A percentile compares a stretch with the other conserved stretches of the same genome.
phyloP scores from a whole-genome alignment of 116 monocot genomes.

The Thalassia testudinum region DNA sequence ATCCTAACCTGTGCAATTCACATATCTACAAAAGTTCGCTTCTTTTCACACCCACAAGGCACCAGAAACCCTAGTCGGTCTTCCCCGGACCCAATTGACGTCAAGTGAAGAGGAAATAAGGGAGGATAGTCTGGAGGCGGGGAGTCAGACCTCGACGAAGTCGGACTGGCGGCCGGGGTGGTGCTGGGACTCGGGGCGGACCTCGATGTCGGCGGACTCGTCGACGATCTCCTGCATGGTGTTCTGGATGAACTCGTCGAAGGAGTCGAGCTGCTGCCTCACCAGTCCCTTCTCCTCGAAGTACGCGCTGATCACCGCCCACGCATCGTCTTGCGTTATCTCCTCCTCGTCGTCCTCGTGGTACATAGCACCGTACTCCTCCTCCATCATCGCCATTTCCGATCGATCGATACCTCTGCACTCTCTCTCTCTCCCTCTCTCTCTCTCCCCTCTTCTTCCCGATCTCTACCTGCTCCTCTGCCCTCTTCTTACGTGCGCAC shows the following conservation, averaged over 20 bases:
- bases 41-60: too few species aligned
- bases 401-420: too few species aligned
- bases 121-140: too few species aligned
- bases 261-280: slow-evolving; percentile 95
- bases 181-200: slow-evolving; percentile 97
- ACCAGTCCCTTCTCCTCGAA: slow-evolving; percentile 99
- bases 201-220: slow-evolving; percentile 91
- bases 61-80: too few species aligned
- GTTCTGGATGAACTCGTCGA: slow-evolving; percentile 65
- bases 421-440: too few species aligned
- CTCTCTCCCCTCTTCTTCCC: too few species aligned
- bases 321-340: slow-evolving; percentile 89
- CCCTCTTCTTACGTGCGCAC: too few species aligned
- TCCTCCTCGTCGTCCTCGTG: slow-evolving; percentile 18
- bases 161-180: slow-evolving; percentile 86
- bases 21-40: too few species aligned
- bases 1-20: too few species aligned
- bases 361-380: slow-evolving; percentile 7
- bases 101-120: too few species aligned
- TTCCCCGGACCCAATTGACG: too few species aligned
- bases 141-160: slow-evolving; percentile 59
- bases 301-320: slow-evolving; percentile 98
- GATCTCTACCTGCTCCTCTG: too few species aligned
- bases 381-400: slow-evolving; percentile 9
- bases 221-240: slow-evolving; percentile 99